A percentile compares a stretch with the other conserved stretches of the same genome.
phyloP scores from a whole-genome alignment of 441 rosid genomes.

The Erodium texanum region DNA sequence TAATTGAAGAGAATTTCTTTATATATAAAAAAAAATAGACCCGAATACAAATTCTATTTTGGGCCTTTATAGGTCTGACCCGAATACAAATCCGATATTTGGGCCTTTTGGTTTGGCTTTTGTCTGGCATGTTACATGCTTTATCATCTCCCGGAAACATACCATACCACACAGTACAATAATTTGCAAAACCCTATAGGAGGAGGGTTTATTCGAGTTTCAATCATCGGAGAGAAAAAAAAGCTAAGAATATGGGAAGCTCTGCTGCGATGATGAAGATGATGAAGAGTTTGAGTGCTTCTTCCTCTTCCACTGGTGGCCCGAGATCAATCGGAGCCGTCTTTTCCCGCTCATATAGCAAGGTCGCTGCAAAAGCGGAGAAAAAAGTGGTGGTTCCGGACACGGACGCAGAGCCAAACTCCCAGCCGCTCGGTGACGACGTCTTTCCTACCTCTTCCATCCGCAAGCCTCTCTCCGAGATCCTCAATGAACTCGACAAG shows the following conservation, averaged over 20 bases:
- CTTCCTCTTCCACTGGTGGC: not conserved
- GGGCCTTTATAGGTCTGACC: no score
- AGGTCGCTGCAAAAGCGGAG: not conserved
- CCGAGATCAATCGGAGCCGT: not conserved
- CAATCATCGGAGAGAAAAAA: not conserved
- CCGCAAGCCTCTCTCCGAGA: slow-evolving; percentile 57
- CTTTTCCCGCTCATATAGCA: not conserved
- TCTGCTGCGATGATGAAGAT: not conserved
- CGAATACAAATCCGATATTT: no score
- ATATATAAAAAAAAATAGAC: no score
- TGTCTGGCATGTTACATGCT: no score
- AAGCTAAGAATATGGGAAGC: not conserved
- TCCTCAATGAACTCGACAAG: slow-evolving; percentile 71
- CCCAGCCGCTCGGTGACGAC: slow-evolving; percentile 16
- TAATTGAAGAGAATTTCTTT: no score
- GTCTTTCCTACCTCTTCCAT: slow-evolving; percentile 58
- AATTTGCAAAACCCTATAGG: not conserved
- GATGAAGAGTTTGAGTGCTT: not conserved
- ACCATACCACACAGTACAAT: no score
- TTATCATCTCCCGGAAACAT: no score
- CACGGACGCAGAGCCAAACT: not conserved
- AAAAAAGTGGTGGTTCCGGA: not conserved
- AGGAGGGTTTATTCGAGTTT: not conserved
- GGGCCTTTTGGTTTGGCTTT: no score
- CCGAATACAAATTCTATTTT: no score